These are phyloP conservation scores for Phaeosphaeriaceae sp. DNA, from an alignment of 2,329 filamentous ascomycete genomes.

Conservation along the genomic window DNA sequence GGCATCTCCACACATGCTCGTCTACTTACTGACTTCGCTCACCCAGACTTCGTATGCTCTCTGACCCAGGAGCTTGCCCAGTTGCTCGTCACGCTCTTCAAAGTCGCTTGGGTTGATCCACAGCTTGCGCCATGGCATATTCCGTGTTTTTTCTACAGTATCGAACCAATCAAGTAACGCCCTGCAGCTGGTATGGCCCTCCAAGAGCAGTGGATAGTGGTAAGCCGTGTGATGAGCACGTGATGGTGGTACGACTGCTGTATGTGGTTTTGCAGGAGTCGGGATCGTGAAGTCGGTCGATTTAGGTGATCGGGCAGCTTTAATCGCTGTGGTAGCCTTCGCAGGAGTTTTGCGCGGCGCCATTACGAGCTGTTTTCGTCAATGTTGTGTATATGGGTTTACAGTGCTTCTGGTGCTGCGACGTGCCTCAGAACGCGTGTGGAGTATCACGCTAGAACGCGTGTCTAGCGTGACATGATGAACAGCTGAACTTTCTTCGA, in stretches of 20 bases:
- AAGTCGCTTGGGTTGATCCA: constrained; percentile 59
- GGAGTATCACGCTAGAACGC: constrained; percentile 1
- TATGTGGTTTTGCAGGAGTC: constrained; percentile 5
- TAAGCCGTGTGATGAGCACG: constrained; percentile 36
- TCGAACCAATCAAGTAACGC: constrained; percentile 42
- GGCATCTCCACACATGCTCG: neutral
- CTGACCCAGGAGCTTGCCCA: constrained; percentile 54
- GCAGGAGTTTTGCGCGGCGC: neutral
- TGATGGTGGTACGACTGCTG: constrained; percentile 31
- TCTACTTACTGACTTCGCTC: constrained; percentile 63
- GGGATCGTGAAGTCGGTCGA: constrained; percentile 6
- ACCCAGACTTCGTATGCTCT: constrained; percentile 73
- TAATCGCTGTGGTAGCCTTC: neutral
- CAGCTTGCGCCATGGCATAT: constrained; percentile 58
- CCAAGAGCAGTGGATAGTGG: constrained; percentile 40
- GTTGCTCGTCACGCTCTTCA: constrained; percentile 30
- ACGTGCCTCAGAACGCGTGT: neutral
- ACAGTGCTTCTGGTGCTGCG: no score
- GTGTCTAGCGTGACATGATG: neutral
- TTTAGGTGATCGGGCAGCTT: neutral
- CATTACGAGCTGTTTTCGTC: neutral
- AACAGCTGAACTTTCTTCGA: neutral
- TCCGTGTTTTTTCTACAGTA: constrained; percentile 35
- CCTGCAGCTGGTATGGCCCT: constrained; percentile 15
- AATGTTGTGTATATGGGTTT: no score